Base-by-base conservation (phyloP, 2,329 filamentous ascomycete genomes). In the Cercospora brassicicola region DNA sequence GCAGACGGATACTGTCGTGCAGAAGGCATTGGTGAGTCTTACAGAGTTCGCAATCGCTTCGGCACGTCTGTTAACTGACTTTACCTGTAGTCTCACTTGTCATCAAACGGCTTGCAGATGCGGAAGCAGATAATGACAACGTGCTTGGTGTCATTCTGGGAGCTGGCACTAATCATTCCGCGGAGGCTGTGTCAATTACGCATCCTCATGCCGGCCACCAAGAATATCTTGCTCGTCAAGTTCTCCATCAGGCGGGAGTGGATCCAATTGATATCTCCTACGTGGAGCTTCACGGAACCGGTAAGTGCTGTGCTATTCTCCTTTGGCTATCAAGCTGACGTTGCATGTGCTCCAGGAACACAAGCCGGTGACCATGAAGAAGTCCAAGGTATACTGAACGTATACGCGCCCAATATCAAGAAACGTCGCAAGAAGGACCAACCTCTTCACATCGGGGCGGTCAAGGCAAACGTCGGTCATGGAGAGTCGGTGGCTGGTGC, bases 31-130 rank as follows among this genome's bases (percentile, higher is more conserved):
- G 76, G 65, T 0, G 13, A 4, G 48, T 53, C 18, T 6, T 7
- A 9, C 48, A 23, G 26, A 13, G 8, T 3, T 42, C 8, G 13
- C 13, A 3, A 53, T 23, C 26, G 48, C 4, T 0, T 6, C 18
- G 5, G 9, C 11, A 28, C 3, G 9, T 53, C 6, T 20, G 2
- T 7, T 8, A 3, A 10, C 48, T 53, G 48, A 53, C 26, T 4
- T 53, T 53, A 6, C 10, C 18, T 53, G 13, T 26, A 53, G 48
- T 68, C 7, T 67, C 70, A 23, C 60, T 77, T 10, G 71, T 78
- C 31, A 66, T 78, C 39, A 79, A 79, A 64, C 66, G 76, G 13
- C 69, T 78, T 1, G 71, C 75, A 60, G 77, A 78, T 60, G 77
- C 77, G 9, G 57, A 72, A 20, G 73, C 73, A 2, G 78, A 79